Evolutionary conservation across 2,329 filamentous ascomycete genomes (phyloP).

Genomic region (Aspergillus sp.): DNA sequence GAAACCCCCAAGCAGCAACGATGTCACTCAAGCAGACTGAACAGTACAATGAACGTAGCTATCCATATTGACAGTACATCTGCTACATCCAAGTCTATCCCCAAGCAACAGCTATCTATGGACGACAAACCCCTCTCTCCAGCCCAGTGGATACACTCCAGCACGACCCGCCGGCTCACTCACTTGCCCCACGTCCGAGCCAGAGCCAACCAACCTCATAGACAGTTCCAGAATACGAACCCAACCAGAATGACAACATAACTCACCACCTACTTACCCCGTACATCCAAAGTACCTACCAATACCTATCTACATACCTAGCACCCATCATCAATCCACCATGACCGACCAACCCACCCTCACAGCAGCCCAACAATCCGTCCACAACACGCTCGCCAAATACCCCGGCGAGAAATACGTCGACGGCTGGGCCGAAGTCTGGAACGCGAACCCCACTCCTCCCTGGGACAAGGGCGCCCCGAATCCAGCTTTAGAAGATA

Average conservation of each 20-base stretch:
- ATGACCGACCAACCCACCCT: not conserved
- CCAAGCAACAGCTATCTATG: not conserved
- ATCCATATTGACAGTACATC: too few species aligned
- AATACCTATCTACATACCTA: not conserved
- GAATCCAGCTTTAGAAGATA: slow-evolving; percentile 60
- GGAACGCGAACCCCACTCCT: slow-evolving; percentile 53
- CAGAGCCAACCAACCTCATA: not conserved
- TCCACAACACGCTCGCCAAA: slow-evolving; percentile 11
- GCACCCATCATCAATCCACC: not conserved
- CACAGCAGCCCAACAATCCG: not conserved
- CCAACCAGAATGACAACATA: not conserved
- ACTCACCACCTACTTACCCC: not conserved
- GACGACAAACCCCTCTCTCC: not conserved
- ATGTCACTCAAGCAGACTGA: too few species aligned
- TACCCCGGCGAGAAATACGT: slow-evolving; percentile 8
- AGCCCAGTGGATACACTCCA: not conserved
- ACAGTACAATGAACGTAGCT: too few species aligned
- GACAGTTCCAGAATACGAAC: not conserved
- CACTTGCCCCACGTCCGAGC: slow-evolving; percentile 4
- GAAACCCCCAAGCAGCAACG: too few species aligned
- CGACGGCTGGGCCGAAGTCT: slow-evolving; percentile 56
- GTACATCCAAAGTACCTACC: not conserved
- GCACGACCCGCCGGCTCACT: not conserved
- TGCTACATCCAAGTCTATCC: too few species aligned
- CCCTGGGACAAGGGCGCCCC: slow-evolving; percentile 61